phyloP scores from a whole-genome alignment of 2,329 filamentous ascomycete genomes.

The Aspergillus versicolor region DNA sequence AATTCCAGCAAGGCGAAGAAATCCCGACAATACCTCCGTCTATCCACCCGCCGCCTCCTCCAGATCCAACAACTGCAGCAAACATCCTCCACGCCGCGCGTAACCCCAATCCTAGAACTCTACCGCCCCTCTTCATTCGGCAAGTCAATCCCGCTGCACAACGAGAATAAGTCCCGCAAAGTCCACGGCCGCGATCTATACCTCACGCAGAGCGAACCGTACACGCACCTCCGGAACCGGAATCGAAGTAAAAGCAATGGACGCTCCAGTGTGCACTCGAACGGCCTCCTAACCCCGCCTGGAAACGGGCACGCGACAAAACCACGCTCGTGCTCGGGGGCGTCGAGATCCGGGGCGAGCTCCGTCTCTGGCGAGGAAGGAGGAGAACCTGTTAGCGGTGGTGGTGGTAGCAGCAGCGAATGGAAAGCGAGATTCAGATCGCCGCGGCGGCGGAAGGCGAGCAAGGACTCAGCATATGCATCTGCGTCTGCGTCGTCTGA shows the following conservation, averaged over 20 bases:
- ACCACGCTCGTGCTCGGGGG: not conserved
- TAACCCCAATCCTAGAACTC: slow-evolving; percentile 31
- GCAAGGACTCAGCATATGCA: not conserved
- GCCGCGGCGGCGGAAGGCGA: not conserved
- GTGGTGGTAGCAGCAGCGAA: not conserved
- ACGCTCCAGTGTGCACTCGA: too few species aligned
- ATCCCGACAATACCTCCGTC: slow-evolving; percentile 20
- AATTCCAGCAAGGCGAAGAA: slow-evolving; percentile 20
- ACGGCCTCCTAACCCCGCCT: not conserved
- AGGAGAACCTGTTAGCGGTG: not conserved
- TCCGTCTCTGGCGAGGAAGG: not conserved
- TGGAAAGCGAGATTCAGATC: not conserved
- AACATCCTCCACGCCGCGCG: slow-evolving; percentile 18
- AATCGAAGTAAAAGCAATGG: not conserved
- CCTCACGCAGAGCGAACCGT: slow-evolving; percentile 28
- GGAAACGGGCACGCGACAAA: not conserved
- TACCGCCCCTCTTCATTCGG: slow-evolving; percentile 29
- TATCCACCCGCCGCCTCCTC: slow-evolving; percentile 23
- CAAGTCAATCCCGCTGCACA: slow-evolving; percentile 16
- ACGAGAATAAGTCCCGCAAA: slow-evolving; percentile 9
- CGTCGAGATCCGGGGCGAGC: not conserved
- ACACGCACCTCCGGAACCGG: slow-evolving; percentile 6
- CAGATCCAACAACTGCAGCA: slow-evolving; percentile 38
- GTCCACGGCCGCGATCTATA: slow-evolving; percentile 29
- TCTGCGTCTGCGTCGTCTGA: not conserved